These are phyloP conservation scores for Cercospora citrullina DNA, from an alignment of 2,329 filamentous ascomycete genomes.

Conservation along the genomic window DNA sequence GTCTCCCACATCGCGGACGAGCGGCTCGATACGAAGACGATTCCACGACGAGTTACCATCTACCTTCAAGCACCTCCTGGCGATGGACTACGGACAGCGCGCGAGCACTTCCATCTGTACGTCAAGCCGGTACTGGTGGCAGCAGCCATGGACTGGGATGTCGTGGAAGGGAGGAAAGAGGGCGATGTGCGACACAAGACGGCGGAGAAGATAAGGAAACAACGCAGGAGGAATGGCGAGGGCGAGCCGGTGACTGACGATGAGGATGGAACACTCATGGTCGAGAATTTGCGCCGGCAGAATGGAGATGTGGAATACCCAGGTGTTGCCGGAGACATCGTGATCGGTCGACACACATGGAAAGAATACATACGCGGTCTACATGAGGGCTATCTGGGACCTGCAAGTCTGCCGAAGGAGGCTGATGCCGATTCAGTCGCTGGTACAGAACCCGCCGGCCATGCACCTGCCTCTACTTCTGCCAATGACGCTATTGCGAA, in stretches of 20 bases:
- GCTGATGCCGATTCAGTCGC: conserved; percentile 26
- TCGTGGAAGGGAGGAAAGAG: conserved; percentile 85
- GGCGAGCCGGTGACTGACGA: conserved; percentile 45
- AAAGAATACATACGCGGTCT: conserved; percentile 93
- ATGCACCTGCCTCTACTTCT: conserved; percentile 19
- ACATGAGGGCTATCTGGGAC: conserved; percentile 95
- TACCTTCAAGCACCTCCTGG: conserved; percentile 84
- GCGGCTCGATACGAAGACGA: conserved; percentile 67
- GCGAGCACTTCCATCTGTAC: conserved; percentile 95
- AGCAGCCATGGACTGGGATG: conserved; percentile 92
- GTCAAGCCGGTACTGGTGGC: conserved; percentile 89
- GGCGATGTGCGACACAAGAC: conserved; percentile 88
- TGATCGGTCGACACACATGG: conserved; percentile 91
- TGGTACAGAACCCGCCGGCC: conserved; percentile 14
- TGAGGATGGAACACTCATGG: conserved; percentile 55
- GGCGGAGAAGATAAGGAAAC: conserved; percentile 77
- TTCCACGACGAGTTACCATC: conserved; percentile 82
- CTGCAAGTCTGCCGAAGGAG: conserved; percentile 62
- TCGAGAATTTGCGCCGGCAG: conserved; percentile 64
- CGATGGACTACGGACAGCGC: conserved; percentile 78
- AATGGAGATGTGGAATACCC: conserved; percentile 70
- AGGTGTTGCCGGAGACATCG: conserved; percentile 77
- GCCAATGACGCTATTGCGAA: conserved; percentile 34
- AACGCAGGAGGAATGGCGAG: conserved; percentile 62
- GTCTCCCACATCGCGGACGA: conserved; percentile 84